These are phyloP conservation scores for Jackrogersella multiformis DNA, from an alignment of 495 filamentous ascomycete species.

Conservation along the genomic window DNA sequence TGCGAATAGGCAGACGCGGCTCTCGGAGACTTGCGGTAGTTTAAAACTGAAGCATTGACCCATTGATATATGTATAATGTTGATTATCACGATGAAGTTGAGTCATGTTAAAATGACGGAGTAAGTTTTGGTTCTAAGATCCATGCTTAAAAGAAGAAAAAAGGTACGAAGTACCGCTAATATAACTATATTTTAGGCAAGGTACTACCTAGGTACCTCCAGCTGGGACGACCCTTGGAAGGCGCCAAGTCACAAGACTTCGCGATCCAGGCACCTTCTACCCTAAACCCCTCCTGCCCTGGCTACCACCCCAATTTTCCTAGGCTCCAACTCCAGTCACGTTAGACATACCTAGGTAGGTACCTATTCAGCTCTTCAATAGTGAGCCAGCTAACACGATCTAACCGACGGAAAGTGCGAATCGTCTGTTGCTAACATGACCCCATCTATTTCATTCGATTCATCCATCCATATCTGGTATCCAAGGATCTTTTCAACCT, in stretches of 20 bases:
- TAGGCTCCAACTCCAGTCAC: constrained; percentile 40
- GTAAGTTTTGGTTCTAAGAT: no score
- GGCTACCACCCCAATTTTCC: constrained; percentile 25
- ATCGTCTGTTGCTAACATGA: constrained; percentile 11
- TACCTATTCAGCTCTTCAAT: constrained; percentile 25
- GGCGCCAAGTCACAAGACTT: constrained; percentile 37
- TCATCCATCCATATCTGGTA: not conserved
- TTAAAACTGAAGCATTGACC: constrained; percentile 5
- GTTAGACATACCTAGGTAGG: no score
- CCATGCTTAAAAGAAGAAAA: no score
- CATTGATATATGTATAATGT: not conserved
- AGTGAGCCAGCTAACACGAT: not conserved
- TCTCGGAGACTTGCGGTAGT: not conserved
- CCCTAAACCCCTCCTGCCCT: constrained; percentile 14
- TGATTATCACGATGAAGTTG: constrained; percentile 8
- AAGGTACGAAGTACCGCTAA: no score
- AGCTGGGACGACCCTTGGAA: no score
- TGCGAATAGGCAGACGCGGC: not conserved
- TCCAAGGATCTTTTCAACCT: no score
- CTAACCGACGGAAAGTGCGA: constrained; percentile 9
- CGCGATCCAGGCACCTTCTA: constrained; percentile 16
- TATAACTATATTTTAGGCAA: no score
- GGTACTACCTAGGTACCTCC: no score
- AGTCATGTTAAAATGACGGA: not conserved
- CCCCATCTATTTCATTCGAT: constrained; percentile 4